Evolutionary conservation across 2,329 filamentous ascomycete species (phyloP).

Genomic region (Fusarium sp.): DNA sequence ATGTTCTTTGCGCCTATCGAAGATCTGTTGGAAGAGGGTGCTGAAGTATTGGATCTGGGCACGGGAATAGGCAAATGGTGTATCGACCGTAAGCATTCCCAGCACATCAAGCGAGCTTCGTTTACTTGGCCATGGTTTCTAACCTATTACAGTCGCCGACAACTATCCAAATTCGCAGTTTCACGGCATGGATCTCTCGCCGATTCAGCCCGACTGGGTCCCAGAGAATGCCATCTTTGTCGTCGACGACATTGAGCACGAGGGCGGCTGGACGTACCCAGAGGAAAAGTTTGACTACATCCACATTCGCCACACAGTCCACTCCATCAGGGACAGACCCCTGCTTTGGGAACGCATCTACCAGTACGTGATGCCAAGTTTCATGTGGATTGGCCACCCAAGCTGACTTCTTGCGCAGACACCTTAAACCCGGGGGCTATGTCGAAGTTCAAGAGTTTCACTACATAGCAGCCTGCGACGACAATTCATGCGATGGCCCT

Average conservation of each 20-base stretch:
- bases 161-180: conserved; percentile 57
- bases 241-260: conserved; percentile 64
- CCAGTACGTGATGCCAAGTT: conserved; percentile 48
- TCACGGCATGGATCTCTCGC: conserved; percentile 63
- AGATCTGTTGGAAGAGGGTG: conserved; percentile 52
- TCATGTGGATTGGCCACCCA: background rate
- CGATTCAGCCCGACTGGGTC: conserved; percentile 64
- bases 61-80: conserved; percentile 66
- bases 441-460: conserved; percentile 63
- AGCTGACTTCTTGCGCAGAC: conserved; percentile 47
- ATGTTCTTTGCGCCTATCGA: conserved; percentile 60
- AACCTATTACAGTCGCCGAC: conserved; percentile 57
- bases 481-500: conserved; percentile 55
- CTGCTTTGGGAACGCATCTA: conserved; percentile 57
- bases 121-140: conserved; percentile 10
- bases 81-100: conserved; percentile 57
- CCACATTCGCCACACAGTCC: conserved; percentile 60
- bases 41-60: conserved; percentile 61
- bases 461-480: conserved; percentile 57
- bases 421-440: conserved; percentile 64
- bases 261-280: conserved; percentile 61
- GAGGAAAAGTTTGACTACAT: conserved; percentile 61
- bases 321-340: conserved; percentile 57
- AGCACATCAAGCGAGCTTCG: background rate
- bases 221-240: conserved; percentile 64